A percentile compares a stretch with the other conserved stretches of the same genome.
Evolutionary conservation across 1,139 yeast species (phyloP).

Genomic region (Scheffersomyces cryptocercus): DNA sequence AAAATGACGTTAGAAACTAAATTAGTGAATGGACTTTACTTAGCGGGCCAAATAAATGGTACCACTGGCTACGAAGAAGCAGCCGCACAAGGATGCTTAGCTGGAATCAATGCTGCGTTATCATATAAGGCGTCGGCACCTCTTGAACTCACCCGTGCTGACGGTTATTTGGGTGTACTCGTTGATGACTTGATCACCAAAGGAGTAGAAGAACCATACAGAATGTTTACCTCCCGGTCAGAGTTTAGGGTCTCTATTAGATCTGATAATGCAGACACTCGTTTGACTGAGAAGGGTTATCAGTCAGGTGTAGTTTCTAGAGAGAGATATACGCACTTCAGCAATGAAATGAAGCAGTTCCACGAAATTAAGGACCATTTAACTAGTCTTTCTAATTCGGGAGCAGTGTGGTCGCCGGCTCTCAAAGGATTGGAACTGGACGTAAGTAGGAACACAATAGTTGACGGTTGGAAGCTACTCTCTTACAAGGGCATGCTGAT

Average conservation of each 20-base stretch:
- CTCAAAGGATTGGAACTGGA: constrained; percentile 50
- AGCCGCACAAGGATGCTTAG: constrained; percentile 92
- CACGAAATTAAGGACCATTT: constrained; percentile 48
- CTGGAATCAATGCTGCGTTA: constrained; percentile 92
- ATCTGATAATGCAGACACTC: constrained; percentile 88
- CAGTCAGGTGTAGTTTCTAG: constrained; percentile 67
- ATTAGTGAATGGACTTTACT: constrained; percentile 69
- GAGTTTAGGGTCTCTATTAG: constrained; percentile 89
- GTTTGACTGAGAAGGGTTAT: constrained; percentile 74
- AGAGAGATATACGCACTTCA: constrained; percentile 55
- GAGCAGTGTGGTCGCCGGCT: constrained; percentile 63
- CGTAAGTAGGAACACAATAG: constrained; percentile 29
- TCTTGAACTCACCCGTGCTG: constrained; percentile 65
- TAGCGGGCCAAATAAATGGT: constrained; percentile 98
- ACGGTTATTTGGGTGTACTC: constrained; percentile 89
- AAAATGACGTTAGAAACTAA: constrained; percentile 80
- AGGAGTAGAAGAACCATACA: constrained; percentile 96
- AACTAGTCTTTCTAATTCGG: constrained; percentile 45
- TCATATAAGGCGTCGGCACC: constrained; percentile 41
- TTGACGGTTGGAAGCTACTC: constrained; percentile 48
- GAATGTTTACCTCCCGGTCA: constrained; percentile 96
- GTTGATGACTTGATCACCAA: constrained; percentile 93
- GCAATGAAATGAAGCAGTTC: constrained; percentile 47
- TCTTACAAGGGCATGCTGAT: constrained; percentile 40
- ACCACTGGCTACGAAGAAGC: constrained; percentile 99